Conservation (phyloP, 73 alveolate species). For the Tetrahymena malaccensis region DNA sequence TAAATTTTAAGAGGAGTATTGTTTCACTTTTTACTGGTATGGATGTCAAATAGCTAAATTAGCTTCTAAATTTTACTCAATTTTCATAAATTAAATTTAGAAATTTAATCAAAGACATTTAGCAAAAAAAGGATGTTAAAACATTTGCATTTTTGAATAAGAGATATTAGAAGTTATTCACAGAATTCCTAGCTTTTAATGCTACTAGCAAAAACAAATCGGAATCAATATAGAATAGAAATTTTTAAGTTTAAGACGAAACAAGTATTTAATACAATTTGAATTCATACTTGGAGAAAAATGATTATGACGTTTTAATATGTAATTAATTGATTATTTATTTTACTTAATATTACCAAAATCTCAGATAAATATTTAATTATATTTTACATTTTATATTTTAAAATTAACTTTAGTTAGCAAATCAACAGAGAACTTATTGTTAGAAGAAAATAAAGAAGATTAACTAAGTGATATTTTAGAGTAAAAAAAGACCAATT, state of each 20-base stretch:
- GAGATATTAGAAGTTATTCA: neutral
- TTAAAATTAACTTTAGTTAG: neutral
- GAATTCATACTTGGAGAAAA: neutral
- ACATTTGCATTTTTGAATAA: neutral
- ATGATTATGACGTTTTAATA: neutral
- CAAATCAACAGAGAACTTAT: neutral
- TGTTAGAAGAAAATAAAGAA: neutral
- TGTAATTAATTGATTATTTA: no score
- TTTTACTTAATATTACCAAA: neutral
- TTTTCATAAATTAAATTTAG: neutral
- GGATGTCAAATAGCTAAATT: neutral
- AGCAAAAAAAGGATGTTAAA: neutral
- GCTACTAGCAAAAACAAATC: neutral
- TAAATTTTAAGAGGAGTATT: neutral
- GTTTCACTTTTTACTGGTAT: neutral
- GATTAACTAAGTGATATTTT: neutral
- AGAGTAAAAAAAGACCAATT: neutral
- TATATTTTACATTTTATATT: neutral
- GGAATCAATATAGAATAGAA: neutral
- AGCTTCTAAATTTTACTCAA: neutral
- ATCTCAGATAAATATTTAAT: neutral
- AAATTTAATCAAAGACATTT: neutral
- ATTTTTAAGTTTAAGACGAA: neutral
- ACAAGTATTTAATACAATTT: neutral
- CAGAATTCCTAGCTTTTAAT: neutral